Base-by-base conservation (phyloP, 2,329 filamentous ascomycete genomes). In the Paecilomyces variotii region DNA sequence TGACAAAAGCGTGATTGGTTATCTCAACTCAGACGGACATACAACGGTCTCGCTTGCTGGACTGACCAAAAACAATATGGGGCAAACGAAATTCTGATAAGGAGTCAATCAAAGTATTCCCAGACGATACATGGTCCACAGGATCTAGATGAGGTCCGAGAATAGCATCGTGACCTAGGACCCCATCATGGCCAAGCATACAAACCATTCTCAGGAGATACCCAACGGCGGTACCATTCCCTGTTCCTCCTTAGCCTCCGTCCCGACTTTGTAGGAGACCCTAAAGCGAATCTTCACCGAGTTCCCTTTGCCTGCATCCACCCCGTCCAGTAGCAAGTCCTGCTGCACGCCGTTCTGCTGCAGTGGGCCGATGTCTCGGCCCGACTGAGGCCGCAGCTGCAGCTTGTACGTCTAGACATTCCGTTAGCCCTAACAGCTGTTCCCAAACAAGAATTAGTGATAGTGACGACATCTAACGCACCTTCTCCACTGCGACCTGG, bases 401-500 rank as follows among this genome's bases (percentile, higher is more conserved):
- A 97, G 81, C 61, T 88, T 86, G 71, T 88, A 94, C 61, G 87
- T 88, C 91, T 95, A 66, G 32, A 55, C 14, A 60, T 61, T 59
- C 61, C 55, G 49, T 59, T 26, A 57, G 53, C 10, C 27, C 7
- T n/a, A 2, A 25, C 14, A n/a, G 4, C 32, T 24, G 32, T 53
- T 39, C 51, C 55, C 51, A 57, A 24, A n/a, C 14, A 54, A 35
- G 54, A 27, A 50, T 34, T 53, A 19, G 19, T 19, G 19, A 19
- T 32, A 55, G 45, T 45, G 14, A 7, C 35, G 39, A 45, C 39
- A 45, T 45, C 39, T 45, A 30, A 62, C 74, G 64, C 78, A 95
- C 92, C 84, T 93, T 97, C 60, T 93, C 94, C 30, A 97, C 93
- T 2, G 94, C 94, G 45, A 96, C 82, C 73, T 96, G 90, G 69